These are phyloP conservation scores for Alnus glutinosa DNA, from an alignment of 306 rosid genomes.

Conservation along the genomic window DNA sequence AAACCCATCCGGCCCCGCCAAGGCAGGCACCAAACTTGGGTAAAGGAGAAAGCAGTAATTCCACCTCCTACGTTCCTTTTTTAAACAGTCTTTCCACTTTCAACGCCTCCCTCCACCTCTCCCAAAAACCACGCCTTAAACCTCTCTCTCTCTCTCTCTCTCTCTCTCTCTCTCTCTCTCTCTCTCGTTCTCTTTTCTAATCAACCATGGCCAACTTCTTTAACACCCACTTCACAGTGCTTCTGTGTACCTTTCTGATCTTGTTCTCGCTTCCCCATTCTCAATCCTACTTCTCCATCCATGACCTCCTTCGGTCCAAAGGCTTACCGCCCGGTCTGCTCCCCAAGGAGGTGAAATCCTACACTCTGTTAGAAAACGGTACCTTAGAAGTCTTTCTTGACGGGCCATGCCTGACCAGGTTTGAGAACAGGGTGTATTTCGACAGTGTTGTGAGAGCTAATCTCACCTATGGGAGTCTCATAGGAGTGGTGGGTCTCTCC, in stretches of 20 bases:
- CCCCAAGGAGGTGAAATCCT: constrained; percentile 73
- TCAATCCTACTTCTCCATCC: constrained; percentile 55
- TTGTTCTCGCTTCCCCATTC: constrained; percentile 1
- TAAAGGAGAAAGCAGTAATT: constrained; percentile 30
- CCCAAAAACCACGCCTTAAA: constrained; percentile 30
- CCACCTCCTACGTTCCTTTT: not conserved
- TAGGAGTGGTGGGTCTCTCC: constrained; percentile 71
- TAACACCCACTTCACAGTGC: constrained; percentile 27
- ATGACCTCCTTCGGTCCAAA: constrained; percentile 71
- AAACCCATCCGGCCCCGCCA: constrained; percentile 16
- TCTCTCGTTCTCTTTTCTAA: constrained; percentile 34
- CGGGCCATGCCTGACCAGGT: constrained; percentile 78
- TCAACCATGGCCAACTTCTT: constrained; percentile 46
- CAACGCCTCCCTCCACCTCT: constrained; percentile 26
- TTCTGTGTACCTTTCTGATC: constrained; percentile 26
- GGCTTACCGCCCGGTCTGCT: constrained; percentile 85
- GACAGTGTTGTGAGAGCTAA: constrained; percentile 71
- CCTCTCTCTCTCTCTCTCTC: constrained; percentile 20
- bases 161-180: constrained; percentile 1
- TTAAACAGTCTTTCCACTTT: constrained; percentile 50
- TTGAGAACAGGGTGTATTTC: constrained; percentile 70
- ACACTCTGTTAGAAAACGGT: constrained; percentile 58
- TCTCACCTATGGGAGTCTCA: constrained; percentile 81
- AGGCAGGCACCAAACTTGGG: constrained; percentile 55
- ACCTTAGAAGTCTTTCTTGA: constrained; percentile 69